A percentile compares a stretch with the other conserved stretches of the same genome.
phyloP scores from a whole-genome alignment of 495 filamentous ascomycete genomes.

The Viridothelium virens region DNA sequence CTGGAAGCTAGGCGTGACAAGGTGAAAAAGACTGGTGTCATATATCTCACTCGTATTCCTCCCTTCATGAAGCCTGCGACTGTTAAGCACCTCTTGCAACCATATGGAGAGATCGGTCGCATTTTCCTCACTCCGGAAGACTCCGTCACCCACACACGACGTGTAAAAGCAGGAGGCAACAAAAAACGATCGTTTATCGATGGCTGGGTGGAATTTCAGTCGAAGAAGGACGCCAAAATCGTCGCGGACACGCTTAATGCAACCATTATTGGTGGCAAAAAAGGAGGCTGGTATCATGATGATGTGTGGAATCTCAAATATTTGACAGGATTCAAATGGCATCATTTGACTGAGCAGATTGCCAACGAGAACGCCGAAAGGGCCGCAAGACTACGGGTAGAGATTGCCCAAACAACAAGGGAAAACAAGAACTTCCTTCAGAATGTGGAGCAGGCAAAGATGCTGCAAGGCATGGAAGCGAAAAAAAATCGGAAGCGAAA shows the following conservation, averaged over 20 bases:
- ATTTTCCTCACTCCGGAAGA: slow-evolving; percentile 85
- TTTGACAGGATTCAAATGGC: slow-evolving; percentile 79
- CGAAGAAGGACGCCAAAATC: slow-evolving; percentile 69
- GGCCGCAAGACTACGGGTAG: slow-evolving; percentile 68
- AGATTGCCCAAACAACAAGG: slow-evolving; percentile 66
- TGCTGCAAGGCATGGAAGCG: slow-evolving; percentile 33
- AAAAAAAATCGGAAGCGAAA: slow-evolving; percentile 55
- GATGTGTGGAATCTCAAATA: slow-evolving; percentile 88
- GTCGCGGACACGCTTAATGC: slow-evolving; percentile 82
- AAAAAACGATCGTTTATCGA: slow-evolving; percentile 82
- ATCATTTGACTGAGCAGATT: slow-evolving; percentile 59
- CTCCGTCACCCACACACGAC: slow-evolving; percentile 48
- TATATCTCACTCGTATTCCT: slow-evolving; percentile 85
- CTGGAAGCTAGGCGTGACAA: slow-evolving; percentile 53
- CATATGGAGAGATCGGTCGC: slow-evolving; percentile 70
- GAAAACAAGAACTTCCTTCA: slow-evolving; percentile 78
- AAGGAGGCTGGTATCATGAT: slow-evolving; percentile 82
- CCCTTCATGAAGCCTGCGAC: slow-evolving; percentile 91
- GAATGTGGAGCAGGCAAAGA: slow-evolving; percentile 61
- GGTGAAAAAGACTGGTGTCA: slow-evolving; percentile 62
- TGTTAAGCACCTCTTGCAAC: slow-evolving; percentile 65
- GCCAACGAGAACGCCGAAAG: slow-evolving; percentile 73
- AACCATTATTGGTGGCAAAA: slow-evolving; percentile 73
- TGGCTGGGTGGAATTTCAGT: slow-evolving; percentile 87
- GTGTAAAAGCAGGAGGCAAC: slow-evolving; percentile 66